Evolutionary conservation across 805 yeast genomes (phyloP).

Genomic region (Candida golubevii): DNA sequence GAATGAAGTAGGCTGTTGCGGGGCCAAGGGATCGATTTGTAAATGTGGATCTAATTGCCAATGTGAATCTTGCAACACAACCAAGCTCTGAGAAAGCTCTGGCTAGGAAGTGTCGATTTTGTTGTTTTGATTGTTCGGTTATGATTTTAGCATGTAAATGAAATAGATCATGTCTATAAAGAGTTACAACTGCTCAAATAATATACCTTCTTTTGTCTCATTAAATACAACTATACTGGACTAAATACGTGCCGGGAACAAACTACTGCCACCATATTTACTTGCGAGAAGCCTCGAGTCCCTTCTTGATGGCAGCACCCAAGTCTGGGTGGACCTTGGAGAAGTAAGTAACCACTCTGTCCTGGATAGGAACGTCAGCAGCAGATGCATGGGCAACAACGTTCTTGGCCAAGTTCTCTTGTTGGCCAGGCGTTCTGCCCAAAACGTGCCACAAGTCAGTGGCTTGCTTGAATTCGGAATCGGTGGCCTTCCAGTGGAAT

Average conservation of each 20-base stretch:
- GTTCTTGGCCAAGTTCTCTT: conserved; percentile 77
- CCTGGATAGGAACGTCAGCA: conserved; percentile 76
- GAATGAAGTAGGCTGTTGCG: conserved; percentile 21
- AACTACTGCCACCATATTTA: conserved; percentile 9
- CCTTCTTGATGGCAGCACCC: conserved; percentile 64
- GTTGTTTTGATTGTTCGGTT: too few species aligned
- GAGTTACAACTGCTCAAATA: too few species aligned
- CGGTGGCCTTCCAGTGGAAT: conserved; percentile 77
- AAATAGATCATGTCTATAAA: too few species aligned
- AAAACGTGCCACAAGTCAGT: conserved; percentile 73
- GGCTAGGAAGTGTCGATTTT: too few species aligned
- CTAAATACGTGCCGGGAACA: too few species aligned
- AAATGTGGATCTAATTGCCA: conserved; percentile 40
- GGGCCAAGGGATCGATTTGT: conserved; percentile 30
- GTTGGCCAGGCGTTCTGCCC: conserved; percentile 77
- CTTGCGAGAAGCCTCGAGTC: conserved; percentile 50
- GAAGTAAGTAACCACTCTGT: conserved; percentile 73
- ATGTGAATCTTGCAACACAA: conserved; percentile 41
- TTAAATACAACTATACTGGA: too few species aligned
- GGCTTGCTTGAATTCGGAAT: conserved; percentile 78
- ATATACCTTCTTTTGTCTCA: too few species aligned
- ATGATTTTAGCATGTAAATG: too few species aligned
- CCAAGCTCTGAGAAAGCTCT: conserved; percentile 31
- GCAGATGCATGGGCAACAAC: conserved; percentile 66
- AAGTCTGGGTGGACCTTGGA: conserved; percentile 65